Evolutionary conservation across 2,329 filamentous ascomycete species (phyloP).

Genomic region (Fusarium multiceps): DNA sequence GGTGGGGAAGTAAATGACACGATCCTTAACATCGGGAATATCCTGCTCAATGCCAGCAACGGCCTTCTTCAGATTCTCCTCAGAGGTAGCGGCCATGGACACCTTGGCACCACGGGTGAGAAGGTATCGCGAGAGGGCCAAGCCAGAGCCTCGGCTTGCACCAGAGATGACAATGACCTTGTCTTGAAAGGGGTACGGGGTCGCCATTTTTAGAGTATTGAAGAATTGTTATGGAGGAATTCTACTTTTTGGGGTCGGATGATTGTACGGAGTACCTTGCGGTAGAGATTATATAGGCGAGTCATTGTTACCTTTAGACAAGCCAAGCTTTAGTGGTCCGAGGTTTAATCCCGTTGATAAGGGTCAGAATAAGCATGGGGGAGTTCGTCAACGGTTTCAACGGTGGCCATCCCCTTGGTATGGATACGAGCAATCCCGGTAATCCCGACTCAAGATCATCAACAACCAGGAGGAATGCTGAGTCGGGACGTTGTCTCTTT

Average conservation of each 20-base stretch:
- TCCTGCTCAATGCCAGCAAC: constrained; percentile 39
- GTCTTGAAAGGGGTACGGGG: constrained; percentile 41
- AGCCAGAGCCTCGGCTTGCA: constrained; percentile 67
- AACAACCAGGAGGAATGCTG: background rate
- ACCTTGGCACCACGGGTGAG: constrained; percentile 54
- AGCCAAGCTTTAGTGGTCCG: background rate
- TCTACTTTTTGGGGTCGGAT: background rate
- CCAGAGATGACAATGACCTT: constrained; percentile 75
- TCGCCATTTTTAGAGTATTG: constrained; percentile 28
- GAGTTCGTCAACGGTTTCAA: background rate
- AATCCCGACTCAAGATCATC: background rate
- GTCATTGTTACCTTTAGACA: background rate
- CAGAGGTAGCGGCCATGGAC: constrained; percentile 47
- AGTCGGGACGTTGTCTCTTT: constrained; percentile 18
- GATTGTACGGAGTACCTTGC: background rate
- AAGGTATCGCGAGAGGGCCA: constrained; percentile 62
- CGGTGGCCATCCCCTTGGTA: background rate
- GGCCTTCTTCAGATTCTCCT: constrained; percentile 44
- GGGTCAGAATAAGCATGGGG: background rate
- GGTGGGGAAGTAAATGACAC: constrained; percentile 42
- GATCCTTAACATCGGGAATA: constrained; percentile 39
- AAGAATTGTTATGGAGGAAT: background rate
- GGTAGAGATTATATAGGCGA: constrained; percentile 23
- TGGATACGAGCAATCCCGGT: background rate
- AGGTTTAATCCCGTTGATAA: background rate